Evolutionary conservation across 1,139 yeast genomes (phyloP).

Genomic region (Lodderomyces parapsilosis): DNA sequence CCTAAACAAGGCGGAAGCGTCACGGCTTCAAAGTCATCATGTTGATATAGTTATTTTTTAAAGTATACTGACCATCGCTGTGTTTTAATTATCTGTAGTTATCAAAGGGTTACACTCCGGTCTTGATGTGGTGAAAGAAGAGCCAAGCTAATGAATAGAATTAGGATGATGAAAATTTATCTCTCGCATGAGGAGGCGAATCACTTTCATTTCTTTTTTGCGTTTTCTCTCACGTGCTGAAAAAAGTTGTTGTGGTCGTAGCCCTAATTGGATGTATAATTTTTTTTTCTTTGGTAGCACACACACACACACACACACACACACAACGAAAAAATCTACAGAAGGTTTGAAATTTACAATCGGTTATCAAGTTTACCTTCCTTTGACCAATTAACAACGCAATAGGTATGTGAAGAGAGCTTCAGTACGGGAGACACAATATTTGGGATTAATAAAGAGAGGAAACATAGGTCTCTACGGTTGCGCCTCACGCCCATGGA

Average conservation of each 20-base stretch:
- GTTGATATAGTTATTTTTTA: slow-evolving; percentile 3
- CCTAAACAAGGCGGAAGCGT: neutral
- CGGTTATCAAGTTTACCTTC: slow-evolving; percentile 6
- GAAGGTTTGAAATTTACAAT: slow-evolving; percentile 9
- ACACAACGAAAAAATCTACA: slow-evolving; percentile 8
- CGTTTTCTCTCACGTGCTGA: too few species aligned
- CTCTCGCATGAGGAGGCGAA: neutral
- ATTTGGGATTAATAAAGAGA: neutral
- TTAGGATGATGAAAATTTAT: neutral
- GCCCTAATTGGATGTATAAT: slow-evolving; percentile 3
- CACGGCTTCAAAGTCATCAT: neutral
- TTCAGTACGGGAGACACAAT: neutral
- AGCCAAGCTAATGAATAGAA: too few species aligned
- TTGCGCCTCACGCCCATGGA: too few species aligned
- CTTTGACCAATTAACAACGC: slow-evolving; percentile 10
- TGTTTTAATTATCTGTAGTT: slow-evolving; percentile 46
- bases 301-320: slow-evolving; percentile 4
- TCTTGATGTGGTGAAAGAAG: slow-evolving; percentile 35
- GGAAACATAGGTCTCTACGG: too few species aligned
- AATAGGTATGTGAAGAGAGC: slow-evolving; percentile 12
- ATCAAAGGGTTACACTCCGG: slow-evolving; percentile 71
- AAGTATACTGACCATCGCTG: slow-evolving; percentile 93
- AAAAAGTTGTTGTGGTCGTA: too few species aligned
- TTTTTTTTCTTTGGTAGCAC: slow-evolving; percentile 1
- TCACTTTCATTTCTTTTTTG: too few species aligned